Evolutionary conservation across 225 moss, liverwort and hornwort genomes (phyloP).

Genomic region (Straminergon stramineum): DNA sequence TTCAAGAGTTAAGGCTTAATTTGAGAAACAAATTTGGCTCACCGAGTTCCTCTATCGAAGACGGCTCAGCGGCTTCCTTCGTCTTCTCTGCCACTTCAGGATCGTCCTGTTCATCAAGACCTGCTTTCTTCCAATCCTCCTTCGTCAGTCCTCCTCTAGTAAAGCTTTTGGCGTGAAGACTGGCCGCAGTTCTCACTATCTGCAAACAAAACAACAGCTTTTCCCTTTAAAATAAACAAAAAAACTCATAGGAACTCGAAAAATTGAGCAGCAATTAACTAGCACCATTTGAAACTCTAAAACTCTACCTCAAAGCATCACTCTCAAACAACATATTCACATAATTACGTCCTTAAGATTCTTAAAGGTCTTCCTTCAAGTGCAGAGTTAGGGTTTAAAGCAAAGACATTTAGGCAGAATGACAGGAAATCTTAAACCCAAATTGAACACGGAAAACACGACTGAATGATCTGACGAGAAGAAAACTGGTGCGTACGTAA

Average conservation of each 20-base stretch:
- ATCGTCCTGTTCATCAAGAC: constrained; percentile 58
- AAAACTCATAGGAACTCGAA: not conserved
- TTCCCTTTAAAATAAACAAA: not conserved
- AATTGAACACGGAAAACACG: not conserved
- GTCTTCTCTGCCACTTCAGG: constrained; percentile 30
- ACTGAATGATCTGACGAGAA: not conserved
- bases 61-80: constrained; percentile 41
- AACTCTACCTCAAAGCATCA: not conserved
- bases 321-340: not conserved
- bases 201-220: not conserved
- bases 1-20: not conserved
- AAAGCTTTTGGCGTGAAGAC: constrained; percentile 62
- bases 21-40: not conserved
- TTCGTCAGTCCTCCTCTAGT: constrained; percentile 34
- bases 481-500: constrained; percentile 17
- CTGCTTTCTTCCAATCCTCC: constrained; percentile 49
- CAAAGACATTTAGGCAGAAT: not conserved
- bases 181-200: constrained; percentile 57
- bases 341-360: not conserved
- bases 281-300: not conserved
- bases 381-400: not conserved
- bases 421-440: not conserved
- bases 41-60: constrained; percentile 82
- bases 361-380: not conserved
- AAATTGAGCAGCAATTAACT: not conserved